Percentiles rank a stretch among this genome's conserved stretches.
Conservation (phyloP, 2,329 filamentous ascomycete species). For the Colletotrichum falcatum region DNA sequence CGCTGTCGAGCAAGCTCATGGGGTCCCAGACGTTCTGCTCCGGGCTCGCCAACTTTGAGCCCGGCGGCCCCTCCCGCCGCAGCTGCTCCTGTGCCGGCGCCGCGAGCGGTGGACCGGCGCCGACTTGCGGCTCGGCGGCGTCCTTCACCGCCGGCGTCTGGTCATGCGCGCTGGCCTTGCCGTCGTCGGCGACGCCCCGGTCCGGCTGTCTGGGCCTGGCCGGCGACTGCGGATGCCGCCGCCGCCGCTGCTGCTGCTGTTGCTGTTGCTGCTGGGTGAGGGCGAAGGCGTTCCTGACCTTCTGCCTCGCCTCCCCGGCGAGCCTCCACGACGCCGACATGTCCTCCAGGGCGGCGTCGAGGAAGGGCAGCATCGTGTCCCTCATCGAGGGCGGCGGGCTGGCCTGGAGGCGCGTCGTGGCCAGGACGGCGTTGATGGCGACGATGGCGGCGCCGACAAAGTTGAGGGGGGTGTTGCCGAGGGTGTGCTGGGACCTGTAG, state of each 20-base stretch:
- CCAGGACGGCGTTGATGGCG: constrained; percentile 19
- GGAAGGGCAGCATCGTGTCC: constrained; percentile 9
- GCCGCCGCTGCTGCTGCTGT: neutral
- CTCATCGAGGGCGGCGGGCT: neutral
- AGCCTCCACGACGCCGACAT: constrained; percentile 21
- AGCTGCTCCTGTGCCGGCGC: too few species aligned
- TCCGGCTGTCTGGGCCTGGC: neutral
- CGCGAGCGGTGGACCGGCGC: neutral
- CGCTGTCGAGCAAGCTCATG: constrained; percentile 3
- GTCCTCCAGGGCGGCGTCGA: constrained; percentile 8
- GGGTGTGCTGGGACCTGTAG: constrained; percentile 17
- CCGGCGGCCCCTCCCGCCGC: neutral
- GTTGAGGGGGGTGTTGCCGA: constrained; percentile 10
- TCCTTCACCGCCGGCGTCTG: neutral
- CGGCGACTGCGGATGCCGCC: neutral
- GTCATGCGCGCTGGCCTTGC: neutral
- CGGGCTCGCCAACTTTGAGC: neutral
- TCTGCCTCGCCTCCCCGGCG: constrained; percentile 16
- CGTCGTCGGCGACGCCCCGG: too few species aligned
- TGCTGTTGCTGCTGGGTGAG: neutral
- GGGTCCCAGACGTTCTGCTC: constrained; percentile 8
- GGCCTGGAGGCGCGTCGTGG: constrained; percentile 11
- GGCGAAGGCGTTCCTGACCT: neutral
- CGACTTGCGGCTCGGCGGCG: neutral
- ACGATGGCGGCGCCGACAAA: constrained; percentile 21